phyloP scores from a whole-genome alignment of 2,329 filamentous ascomycete species.

The Aspergillus tanneri region DNA sequence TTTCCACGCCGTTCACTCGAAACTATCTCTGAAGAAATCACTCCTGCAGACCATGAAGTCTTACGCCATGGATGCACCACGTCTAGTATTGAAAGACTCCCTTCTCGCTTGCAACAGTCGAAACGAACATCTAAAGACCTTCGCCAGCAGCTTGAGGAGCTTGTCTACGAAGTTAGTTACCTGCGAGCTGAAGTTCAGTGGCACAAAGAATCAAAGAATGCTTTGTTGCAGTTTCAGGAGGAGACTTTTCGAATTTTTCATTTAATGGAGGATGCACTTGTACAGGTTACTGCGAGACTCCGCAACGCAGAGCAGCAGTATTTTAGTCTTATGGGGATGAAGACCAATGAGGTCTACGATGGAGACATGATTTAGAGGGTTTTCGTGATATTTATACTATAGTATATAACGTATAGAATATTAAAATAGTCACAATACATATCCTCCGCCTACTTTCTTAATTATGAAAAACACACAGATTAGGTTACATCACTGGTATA shows the following conservation, averaged over 20 bases:
- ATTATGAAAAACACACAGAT: too few species aligned
- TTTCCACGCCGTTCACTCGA: not conserved
- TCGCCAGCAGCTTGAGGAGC: slow-evolving; percentile 8
- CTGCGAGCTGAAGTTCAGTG: slow-evolving; percentile 8
- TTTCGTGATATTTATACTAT: too few species aligned
- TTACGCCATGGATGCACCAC: slow-evolving; percentile 4
- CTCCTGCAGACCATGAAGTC: slow-evolving; percentile 6
- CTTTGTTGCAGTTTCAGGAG: slow-evolving; percentile 8
- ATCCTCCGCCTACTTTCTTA: too few species aligned
- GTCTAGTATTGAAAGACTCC: slow-evolving; percentile 7
- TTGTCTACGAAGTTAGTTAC: slow-evolving; percentile 7
- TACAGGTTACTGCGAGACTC: not conserved
- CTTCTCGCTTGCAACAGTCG: slow-evolving; percentile 4
- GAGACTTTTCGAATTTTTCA: slow-evolving; percentile 6
- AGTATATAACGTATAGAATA: too few species aligned
- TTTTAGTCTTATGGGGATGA: not conserved
- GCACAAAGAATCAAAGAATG: slow-evolving; percentile 10
- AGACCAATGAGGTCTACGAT: not conserved
- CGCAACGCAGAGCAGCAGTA: not conserved
- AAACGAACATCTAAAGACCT: slow-evolving; percentile 7
- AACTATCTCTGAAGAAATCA: slow-evolving; percentile 9
- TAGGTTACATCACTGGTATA: too few species aligned
- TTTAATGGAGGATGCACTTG: slow-evolving; percentile 4
- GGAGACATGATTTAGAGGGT: not conserved
- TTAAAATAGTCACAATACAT: too few species aligned